Evolutionary conservation across 345 rosid genomes (phyloP).

Genomic region (Sonneratia caseolaris): DNA sequence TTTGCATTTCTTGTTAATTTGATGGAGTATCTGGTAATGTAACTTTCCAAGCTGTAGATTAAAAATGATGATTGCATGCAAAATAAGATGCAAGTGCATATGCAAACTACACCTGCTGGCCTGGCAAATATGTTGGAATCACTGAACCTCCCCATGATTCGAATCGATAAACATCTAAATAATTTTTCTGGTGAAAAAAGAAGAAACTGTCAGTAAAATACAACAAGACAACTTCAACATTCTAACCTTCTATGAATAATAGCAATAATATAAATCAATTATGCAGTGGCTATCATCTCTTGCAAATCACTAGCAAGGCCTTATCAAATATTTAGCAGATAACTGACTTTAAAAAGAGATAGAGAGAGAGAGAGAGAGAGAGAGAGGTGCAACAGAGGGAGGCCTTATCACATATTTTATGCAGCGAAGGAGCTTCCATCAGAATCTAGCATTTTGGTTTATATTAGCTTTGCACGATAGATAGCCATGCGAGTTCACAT

Average conservation of each 20-base stretch:
- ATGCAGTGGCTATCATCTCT: background rate
- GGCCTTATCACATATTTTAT: background rate
- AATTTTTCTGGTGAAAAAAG: constrained; percentile 56
- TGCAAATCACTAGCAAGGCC: background rate
- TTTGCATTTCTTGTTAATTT: background rate
- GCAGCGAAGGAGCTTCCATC: background rate
- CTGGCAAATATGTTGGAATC: constrained; percentile 66
- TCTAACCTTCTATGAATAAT: background rate
- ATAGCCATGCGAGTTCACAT: background rate
- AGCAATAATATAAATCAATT: background rate
- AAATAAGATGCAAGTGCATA: background rate
- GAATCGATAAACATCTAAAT: constrained; percentile 82
- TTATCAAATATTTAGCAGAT: background rate
- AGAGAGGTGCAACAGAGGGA: background rate
- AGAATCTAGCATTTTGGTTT: background rate
- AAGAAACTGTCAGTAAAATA: constrained; percentile 3
- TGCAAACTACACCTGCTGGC: constrained; percentile 68
- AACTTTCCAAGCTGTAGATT: background rate
- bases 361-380: background rate
- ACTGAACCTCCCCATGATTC: constrained; percentile 98
- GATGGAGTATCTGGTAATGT: background rate
- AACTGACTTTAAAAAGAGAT: background rate
- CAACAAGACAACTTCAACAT: background rate
- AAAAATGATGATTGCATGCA: background rate
- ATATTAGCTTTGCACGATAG: background rate